These are phyloP conservation scores for Pichia cactophila DNA, from an alignment of 1,139 yeast genomes.

Conservation along the genomic window DNA sequence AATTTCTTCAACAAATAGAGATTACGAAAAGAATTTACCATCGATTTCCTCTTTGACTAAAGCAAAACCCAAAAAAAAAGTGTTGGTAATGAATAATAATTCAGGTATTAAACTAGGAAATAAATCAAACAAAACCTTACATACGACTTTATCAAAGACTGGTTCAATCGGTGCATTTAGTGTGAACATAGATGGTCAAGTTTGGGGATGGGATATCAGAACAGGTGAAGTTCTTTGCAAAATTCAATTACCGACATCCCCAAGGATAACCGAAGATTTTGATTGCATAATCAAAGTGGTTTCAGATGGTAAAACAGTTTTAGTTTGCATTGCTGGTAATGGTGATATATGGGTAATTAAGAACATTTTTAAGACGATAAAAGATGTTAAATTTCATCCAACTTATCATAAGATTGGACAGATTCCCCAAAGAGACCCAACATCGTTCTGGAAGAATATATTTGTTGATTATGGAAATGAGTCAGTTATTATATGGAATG, in stretches of 20 bases:
- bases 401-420: conserved; percentile 9
- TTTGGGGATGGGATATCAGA: conserved; percentile 32
- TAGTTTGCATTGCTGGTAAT: conserved; percentile 17
- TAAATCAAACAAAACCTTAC: conserved; percentile 4
- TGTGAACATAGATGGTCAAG: conserved; percentile 35
- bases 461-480: conserved; percentile 51
- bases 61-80: not conserved
- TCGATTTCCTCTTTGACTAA: conserved; percentile 1
- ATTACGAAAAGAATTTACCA: not conserved
- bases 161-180: conserved; percentile 31
- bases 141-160: conserved; percentile 18
- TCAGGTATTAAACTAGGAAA: not conserved
- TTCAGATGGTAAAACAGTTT: conserved; percentile 22
- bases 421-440: conserved; percentile 5
- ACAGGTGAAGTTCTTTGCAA: conserved; percentile 12
- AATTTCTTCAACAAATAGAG: conserved; percentile 1
- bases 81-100: not conserved
- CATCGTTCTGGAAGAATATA: not conserved
- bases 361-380: conserved; percentile 13
- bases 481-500: conserved; percentile 32
- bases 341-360: conserved; percentile 20
- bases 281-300: conserved; percentile 17
- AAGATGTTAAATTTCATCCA: conserved; percentile 7
- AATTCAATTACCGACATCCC: not conserved
- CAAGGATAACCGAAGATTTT: conserved; percentile 4